Base-by-base conservation (phyloP, 1,284 basidiomycete genomes). In the Trametes pubescens region DNA sequence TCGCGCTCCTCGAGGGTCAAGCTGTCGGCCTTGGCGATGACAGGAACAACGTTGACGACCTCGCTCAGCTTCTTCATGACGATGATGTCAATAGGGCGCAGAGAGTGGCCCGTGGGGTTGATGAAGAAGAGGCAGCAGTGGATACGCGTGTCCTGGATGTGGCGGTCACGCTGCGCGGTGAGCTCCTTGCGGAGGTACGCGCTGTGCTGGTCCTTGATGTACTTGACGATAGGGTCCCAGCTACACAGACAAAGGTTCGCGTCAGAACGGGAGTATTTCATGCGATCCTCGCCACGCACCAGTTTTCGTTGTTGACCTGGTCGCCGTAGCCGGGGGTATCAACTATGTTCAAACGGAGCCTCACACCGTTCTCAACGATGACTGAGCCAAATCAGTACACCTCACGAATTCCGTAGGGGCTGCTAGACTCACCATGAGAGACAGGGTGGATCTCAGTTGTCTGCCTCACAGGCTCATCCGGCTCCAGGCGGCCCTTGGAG, bases 61-160 rank as follows among this genome's bases (percentile, higher is more conserved):
- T 99, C 97, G 76, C 91, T 92, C 61, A 99, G 84, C 84, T 98
- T 99, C 86, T 99, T 99, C 91, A 99, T 95, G 69, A 99, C 97
- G 71, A 95, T 96, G 54, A 99, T 92, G 75, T 99, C 98, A 75
- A 99, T 97, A 29, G 95, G 89, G 65, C 93, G 92, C 63, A 97
- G 87, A 4, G 92, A 90, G 79, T 98, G 96, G 22, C 96, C 96
- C 16, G 96, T 96, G 22, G 96, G 96, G 80, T 94, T 96, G 85
- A 99, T 97, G 82, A 99, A 99, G 88, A 96, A 99, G 63, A 99
- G 80, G 77, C 94, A 96, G 84, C 96, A 98, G 84, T 99, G 97
- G 69, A 99, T 98, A 66, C 98, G 92, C 22, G 97, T 98, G 81
- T 99, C 98, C 76, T 94, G 92, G 73, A 99, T 99, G 83, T 96